Evolutionary conservation across 352 stramenopile species (phyloP), one percentile per base, ranked within the genome.

Genomic region (Globisporangium viniferum): DNA sequence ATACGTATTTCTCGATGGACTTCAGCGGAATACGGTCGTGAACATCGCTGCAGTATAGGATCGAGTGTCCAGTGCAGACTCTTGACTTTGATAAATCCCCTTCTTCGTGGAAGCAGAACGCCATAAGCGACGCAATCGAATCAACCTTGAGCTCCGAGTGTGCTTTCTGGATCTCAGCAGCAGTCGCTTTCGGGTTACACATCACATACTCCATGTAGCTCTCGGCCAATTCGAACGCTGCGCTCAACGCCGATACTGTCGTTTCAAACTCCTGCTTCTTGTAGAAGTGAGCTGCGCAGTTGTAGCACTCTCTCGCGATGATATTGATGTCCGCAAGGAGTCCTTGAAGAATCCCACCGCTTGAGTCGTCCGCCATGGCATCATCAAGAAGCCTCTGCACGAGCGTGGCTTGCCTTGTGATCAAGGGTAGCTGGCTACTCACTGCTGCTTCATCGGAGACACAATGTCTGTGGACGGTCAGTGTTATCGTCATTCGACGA

Each of bases 201-300:
- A 91, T 87, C 2, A 90, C 69, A 61, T 89, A 84, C 61, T 93
- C 78, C 20, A 91, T 65, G 59, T 85, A 91, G 49, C 70, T 81
- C 64, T 90, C 80, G 0, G 68, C 68, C 31, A 91, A 53, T 18
- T 78, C 73, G 27, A 93, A 89, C 12, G 77, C 67, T n/a, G 71
- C 69, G 7, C 72, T 73, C 33, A 93, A 62, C 48, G 74, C 72
- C 41, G 64, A 73, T 41, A 83, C 74, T 22, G 81, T 89, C 9
- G 73, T 71, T 39, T 67, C 68, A 41, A 78, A 76, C 20, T 80
- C 74, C 9, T 77, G 67, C 27, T 57, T 66, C 64, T 91, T 88
- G 68, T 85, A 93, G 44, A 77, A 87, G 12, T 60, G 62, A 33
- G 69, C 75, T 0, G 80, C 82, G 60, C 77, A 89, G 22, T 59